Evolutionary conservation across 257 asterid genomes (phyloP), one percentile per base, ranked within the genome.

Genomic region (Ehretia macrophylla): DNA sequence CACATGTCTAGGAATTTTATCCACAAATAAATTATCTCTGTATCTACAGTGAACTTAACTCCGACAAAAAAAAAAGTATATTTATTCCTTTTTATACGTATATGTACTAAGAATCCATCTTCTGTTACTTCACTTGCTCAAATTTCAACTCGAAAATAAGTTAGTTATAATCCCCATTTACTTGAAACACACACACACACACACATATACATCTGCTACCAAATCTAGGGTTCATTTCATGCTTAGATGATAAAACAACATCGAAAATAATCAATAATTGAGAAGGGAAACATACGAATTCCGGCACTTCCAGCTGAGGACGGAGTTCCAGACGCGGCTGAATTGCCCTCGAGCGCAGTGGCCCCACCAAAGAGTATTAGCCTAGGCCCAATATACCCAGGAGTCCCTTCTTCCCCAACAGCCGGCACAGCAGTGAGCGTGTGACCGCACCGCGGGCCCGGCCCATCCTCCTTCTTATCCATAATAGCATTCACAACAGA

Each of bases 301-400:
- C 99, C 99, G n/a, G 97, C 96, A 67, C 89, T 86, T 76, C 96
- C 99, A 14, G 99, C 95, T 4, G 97, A 81, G 18, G 99, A 76
- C 42, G 99, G 99, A 60, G 99, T 88, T 69, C 99, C 97, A 6
- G 96, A 69, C 42, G 84, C 86, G 21, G 83, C 93, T 37, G 99
- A 87, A 78, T 92, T 92, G 67, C 99, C 99, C 72, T 92, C 97
- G 32, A 92, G 86, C 1, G 99, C 95, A 10, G 99, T 92, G 58
- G 99, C 99, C 52, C 99, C 99, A 45, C 99, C 99, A 46, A 88
- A 88, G 16, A 92, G 79, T 78, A 92, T 79, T 53, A 92, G 76
- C 68, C 99, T 83, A 8, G 95, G 99, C 38, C 96, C 97, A 77
- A 83, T 74, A 70, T 92, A 92, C 38, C 87, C 95, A 11, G 85